Evolutionary conservation across 2,329 filamentous ascomycete genomes (phyloP).

Genomic region (Fusarium domesticum): DNA sequence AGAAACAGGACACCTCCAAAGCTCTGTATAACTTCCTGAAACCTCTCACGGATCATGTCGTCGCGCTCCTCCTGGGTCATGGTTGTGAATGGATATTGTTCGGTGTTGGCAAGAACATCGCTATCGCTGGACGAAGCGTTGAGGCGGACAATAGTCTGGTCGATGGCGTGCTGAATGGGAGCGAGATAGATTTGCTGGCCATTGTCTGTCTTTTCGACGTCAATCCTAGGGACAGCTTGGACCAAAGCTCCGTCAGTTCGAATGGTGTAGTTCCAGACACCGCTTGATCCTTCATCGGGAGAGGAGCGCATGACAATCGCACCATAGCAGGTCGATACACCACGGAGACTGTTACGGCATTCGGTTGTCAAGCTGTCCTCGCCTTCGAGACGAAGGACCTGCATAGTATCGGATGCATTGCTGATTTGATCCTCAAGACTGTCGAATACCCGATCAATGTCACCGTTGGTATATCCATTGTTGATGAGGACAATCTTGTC

Average conservation of each 20-base stretch:
- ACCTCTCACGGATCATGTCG: conserved; percentile 62
- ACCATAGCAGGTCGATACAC: conserved; percentile 69
- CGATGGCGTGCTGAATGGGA: conserved; percentile 76
- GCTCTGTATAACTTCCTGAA: conserved; percentile 69
- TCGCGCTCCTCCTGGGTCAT: conserved; percentile 65
- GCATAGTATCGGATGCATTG: conserved; percentile 51
- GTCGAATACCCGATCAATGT: conserved; percentile 70
- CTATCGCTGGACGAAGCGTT: conserved; percentile 42
- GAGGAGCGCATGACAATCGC: conserved; percentile 75
- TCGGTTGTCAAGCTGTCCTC: conserved; percentile 57
- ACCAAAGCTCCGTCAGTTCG: conserved; percentile 67
- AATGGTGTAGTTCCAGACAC: conserved; percentile 83
- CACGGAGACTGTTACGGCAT: conserved; percentile 63
- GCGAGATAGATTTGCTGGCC: conserved; percentile 74
- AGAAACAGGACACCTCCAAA: conserved; percentile 78
- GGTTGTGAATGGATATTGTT: conserved; percentile 76
- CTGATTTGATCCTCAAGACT: conserved; percentile 57
- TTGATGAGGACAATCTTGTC: conserved; percentile 76
- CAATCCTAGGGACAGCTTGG: conserved; percentile 56
- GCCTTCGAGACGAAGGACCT: conserved; percentile 50
- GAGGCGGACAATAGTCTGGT: conserved; percentile 63
- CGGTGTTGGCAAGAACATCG: conserved; percentile 36
- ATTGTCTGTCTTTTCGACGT: conserved; percentile 63
- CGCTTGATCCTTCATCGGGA: conserved; percentile 63
- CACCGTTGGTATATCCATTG: conserved; percentile 64